Evolutionary conservation across 2,329 filamentous ascomycete genomes (phyloP).

Genomic region (Diplodia scrobiculata): DNA sequence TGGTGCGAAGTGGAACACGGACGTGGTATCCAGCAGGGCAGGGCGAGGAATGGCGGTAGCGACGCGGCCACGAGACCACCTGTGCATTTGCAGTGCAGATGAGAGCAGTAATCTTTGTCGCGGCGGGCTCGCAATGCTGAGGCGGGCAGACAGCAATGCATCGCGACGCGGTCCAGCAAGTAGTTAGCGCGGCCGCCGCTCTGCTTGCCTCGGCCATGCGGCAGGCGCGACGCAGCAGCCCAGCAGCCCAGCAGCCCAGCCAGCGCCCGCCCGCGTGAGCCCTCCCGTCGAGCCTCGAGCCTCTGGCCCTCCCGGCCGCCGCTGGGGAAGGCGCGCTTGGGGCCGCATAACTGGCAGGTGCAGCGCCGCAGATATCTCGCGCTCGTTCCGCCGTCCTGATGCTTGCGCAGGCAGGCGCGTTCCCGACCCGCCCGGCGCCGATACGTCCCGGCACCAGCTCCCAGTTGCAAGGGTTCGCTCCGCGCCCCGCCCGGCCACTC

Average conservation of each 20-base stretch:
- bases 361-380: not conserved
- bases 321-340: too few relatives aligned
- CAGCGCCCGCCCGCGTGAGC: conserved; percentile 24
- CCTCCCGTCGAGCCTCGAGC: not conserved
- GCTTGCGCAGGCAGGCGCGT: conserved; percentile 19
- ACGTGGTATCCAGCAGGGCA: conserved; percentile 23
- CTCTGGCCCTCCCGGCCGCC: too few relatives aligned
- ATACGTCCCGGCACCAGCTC: conserved; percentile 5
- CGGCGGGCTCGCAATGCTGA: conserved; percentile 17
- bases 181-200: conserved; percentile 18
- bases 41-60: conserved; percentile 24
- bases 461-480: not conserved
- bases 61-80: conserved; percentile 28
- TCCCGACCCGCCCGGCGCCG: conserved; percentile 23
- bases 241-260: conserved; percentile 7
- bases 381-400: not conserved
- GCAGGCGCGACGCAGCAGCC: conserved; percentile 9
- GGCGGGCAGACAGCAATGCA: conserved; percentile 11
- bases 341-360: conserved; percentile 1
- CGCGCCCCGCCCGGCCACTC: conserved; percentile 5
- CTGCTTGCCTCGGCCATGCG: conserved; percentile 25
- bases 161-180: conserved; percentile 8
- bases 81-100: conserved; percentile 27
- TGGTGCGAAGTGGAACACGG: conserved; percentile 27
- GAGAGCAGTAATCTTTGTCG: conserved; percentile 27